A percentile compares a stretch with the other conserved stretches of the same genome.
Conservation (phyloP, 164 flowering plant genomes). For the Malania oleifera region DNA sequence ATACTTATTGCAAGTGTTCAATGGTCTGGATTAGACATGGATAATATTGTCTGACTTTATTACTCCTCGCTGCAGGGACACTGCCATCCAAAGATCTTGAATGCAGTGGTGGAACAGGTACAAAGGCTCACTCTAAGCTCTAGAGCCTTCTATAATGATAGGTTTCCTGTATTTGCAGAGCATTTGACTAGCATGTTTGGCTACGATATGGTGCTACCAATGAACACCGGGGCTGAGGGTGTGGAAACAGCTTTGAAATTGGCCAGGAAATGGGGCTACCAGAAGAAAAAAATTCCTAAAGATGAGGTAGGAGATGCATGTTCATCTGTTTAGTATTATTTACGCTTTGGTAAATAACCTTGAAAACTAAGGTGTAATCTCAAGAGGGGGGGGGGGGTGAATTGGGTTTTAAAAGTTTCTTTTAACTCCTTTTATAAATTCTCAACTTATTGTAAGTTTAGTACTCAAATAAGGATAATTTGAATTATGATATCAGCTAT, state of each 20-base stretch:
- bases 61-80: slow-evolving; percentile 61
- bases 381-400: too few relatives aligned
- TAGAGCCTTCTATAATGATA: slow-evolving; percentile 91
- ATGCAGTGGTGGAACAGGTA: slow-evolving; percentile 80
- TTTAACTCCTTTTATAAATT: too few relatives aligned
- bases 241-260: slow-evolving; percentile 93
- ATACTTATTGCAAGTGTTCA: background rate
- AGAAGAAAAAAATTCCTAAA: slow-evolving; percentile 77
- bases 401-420: too few relatives aligned
- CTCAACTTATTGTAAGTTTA: too few relatives aligned
- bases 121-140: slow-evolving; percentile 83
- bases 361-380: too few relatives aligned
- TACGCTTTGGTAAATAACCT: too few relatives aligned
- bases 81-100: slow-evolving; percentile 87
- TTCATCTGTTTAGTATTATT: too few relatives aligned
- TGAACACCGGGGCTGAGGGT: slow-evolving; percentile 99
- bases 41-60: background rate
- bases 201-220: slow-evolving; percentile 95
- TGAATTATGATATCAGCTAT: too few relatives aligned
- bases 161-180: slow-evolving; percentile 79
- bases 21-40: background rate
- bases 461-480: too few relatives aligned
- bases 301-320: slow-evolving; percentile 63
- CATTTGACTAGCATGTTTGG: slow-evolving; percentile 66
- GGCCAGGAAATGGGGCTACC: slow-evolving; percentile 94